Percentiles rank a stretch among this genome's conserved stretches.
phyloP scores from a whole-genome alignment of 2,329 filamentous ascomycete genomes.

The Arthroderma uncinatum region DNA sequence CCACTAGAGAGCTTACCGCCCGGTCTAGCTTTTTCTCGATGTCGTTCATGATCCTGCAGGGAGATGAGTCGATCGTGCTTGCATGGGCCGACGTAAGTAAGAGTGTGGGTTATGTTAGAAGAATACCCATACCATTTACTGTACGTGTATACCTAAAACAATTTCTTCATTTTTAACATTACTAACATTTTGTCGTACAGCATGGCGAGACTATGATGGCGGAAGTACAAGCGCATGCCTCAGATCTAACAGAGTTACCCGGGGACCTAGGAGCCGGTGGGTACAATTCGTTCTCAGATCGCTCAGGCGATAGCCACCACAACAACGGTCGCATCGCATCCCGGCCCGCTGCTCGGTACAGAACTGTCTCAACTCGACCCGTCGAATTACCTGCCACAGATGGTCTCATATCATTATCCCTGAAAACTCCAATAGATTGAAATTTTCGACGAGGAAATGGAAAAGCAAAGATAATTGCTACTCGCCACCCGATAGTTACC shows the following conservation, averaged over 20 bases:
- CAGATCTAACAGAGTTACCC: background rate
- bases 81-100: conserved; percentile 32
- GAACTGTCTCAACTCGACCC: background rate
- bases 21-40: conserved; percentile 31
- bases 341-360: background rate
- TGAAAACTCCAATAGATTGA: background rate
- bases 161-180: background rate
- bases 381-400: conserved; percentile 12
- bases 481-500: background rate
- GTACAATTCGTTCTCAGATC: background rate
- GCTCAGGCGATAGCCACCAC: background rate
- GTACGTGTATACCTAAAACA: conserved; percentile 9
- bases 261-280: background rate
- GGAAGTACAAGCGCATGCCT: background rate
- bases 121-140: conserved; percentile 14
- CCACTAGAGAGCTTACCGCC: conserved; percentile 29
- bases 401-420: background rate
- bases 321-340: background rate
- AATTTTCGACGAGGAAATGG: background rate
- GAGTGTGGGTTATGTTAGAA: conserved; percentile 23
- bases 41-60: conserved; percentile 29
- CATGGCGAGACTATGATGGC: background rate
- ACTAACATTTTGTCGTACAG: background rate
- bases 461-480: background rate
- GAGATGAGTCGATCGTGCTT: conserved; percentile 31